phyloP scores from a whole-genome alignment of 805 yeast species.

The Monosporozyma solicola region DNA sequence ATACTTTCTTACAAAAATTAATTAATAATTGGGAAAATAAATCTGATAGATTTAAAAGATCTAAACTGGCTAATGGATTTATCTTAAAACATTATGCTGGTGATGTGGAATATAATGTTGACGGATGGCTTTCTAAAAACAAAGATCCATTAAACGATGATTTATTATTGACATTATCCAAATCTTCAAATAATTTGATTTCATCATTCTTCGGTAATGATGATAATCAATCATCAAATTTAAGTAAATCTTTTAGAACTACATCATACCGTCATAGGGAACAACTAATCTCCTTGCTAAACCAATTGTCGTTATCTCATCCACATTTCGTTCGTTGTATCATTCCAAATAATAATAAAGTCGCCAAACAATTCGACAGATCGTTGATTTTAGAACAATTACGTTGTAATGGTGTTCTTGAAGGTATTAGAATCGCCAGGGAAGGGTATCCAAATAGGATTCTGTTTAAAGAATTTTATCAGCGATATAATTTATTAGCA shows the following conservation, averaged over 20 bases:
- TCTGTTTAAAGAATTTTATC: slow-evolving; percentile 69
- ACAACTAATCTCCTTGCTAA: slow-evolving; percentile 64
- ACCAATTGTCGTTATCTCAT: slow-evolving; percentile 66
- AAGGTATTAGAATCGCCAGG: slow-evolving; percentile 94
- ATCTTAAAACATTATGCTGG: slow-evolving; percentile 91
- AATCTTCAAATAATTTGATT: slow-evolving; percentile 51
- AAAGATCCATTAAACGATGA: slow-evolving; percentile 86
- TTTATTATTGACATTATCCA: slow-evolving; percentile 49
- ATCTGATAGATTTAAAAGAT: slow-evolving; percentile 55
- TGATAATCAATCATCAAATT: neutral
- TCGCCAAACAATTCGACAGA: slow-evolving; percentile 64
- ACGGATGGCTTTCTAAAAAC: slow-evolving; percentile 90
- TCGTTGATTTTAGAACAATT: slow-evolving; percentile 76
- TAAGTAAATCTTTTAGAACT: slow-evolving; percentile 34
- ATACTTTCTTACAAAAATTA: slow-evolving; percentile 72
- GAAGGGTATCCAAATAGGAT: slow-evolving; percentile 95
- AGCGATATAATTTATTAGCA: slow-evolving; percentile 59
- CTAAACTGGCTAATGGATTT: slow-evolving; percentile 69
- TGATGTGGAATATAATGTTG: slow-evolving; percentile 84
- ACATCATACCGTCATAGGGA: slow-evolving; percentile 86
- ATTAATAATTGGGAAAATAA: slow-evolving; percentile 51
- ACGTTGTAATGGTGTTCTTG: slow-evolving; percentile 94
- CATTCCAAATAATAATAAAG: slow-evolving; percentile 73
- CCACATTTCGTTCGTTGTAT: slow-evolving; percentile 98
- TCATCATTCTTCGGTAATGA: slow-evolving; percentile 41